Evolutionary conservation across 2,329 filamentous ascomycete species (phyloP), one percentile per base, ranked within the genome.

Genomic region (Colletotrichum liaoningense): DNA sequence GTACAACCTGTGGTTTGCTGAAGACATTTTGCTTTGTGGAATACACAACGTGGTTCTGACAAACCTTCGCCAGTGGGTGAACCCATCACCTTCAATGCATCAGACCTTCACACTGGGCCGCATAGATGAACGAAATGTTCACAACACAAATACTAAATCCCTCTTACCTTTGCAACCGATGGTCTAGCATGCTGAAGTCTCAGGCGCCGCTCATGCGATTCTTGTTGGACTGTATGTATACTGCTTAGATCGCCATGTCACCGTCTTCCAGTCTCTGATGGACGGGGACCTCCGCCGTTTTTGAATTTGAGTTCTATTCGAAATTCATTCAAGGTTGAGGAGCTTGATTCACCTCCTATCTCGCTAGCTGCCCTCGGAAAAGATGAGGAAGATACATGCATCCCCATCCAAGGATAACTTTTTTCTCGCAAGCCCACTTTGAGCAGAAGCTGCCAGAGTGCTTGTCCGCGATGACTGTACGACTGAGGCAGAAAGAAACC

Each of bases 231-330:
- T 57, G 46, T 73, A 38, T 38, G 38, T 73, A 38, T 38, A 16
- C 62, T 26, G 19, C 58, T 9, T 28, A n/a, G 54, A 46, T 63
- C 68, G 74, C 67, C 67, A 74, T 54, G 72, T 70, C 70, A 64
- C 63, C 68, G 71, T 74, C 71, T 75, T 69, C 42, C 28, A 28
- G 24, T 73, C 74, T 52, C 69, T 72, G 70, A 68, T 67, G 52
- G 58, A 74, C 76, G 76, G 77, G 65, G 74, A 78, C 78, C 77
- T 74, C 78, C 81, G 78, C 76, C 76, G 78, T 78, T 76, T 75
- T 76, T 42, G 77, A 80, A 80, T 80, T 81, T 79, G 81, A 77
- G 82, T 85, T 81, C 83, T 83, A 66, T 63, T 69, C 54, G 56
- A 74, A 59, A 59, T 67, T 64, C 64, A 72, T 65, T 68, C 55